These are phyloP conservation scores for Hordeum pubiflorum DNA, from an alignment of 202 grass and related monocot species.

Conservation along the genomic window DNA sequence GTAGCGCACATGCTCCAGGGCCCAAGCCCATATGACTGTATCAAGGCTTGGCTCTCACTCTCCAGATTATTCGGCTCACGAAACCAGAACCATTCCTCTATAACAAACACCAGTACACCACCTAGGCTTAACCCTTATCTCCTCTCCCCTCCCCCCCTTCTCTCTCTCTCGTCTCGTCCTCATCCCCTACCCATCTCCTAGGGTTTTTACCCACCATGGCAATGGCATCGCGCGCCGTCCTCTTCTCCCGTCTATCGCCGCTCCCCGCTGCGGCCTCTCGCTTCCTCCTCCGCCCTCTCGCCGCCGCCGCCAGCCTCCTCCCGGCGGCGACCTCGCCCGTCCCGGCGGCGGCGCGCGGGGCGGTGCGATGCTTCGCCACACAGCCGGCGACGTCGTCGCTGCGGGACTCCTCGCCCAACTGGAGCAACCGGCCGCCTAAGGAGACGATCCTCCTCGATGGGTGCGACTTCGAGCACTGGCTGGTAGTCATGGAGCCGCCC, in stretches of 20 bases:
- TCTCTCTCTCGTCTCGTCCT: neutral
- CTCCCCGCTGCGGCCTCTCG: conserved; percentile 3
- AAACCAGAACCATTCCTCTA: neutral
- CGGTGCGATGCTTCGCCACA: conserved; percentile 34
- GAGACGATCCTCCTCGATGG: conserved; percentile 49
- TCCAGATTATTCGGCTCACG: neutral
- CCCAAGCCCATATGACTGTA: neutral
- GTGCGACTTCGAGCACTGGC: conserved; percentile 78
- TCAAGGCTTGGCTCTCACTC: neutral
- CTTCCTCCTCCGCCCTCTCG: conserved; percentile 26
- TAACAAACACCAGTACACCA: neutral
- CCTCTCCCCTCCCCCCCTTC: too few relatives aligned
- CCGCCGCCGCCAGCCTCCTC: conserved; percentile 21
- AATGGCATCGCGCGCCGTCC: conserved; percentile 31
- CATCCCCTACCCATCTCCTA: conserved; percentile 1
- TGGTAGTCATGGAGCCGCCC: conserved; percentile 61
- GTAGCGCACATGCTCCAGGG: neutral
- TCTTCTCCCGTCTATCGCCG: conserved; percentile 27
- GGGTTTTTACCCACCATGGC: conserved; percentile 34
- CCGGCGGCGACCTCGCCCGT: conserved; percentile 12
- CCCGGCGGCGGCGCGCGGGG: neutral
- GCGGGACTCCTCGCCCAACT: conserved; percentile 52
- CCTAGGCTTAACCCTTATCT: conserved; percentile 25
- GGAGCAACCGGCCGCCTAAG: conserved; percentile 52
- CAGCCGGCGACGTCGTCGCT: conserved; percentile 55